Conservation (phyloP, 805 yeast genomes). For the Ogataea ganodermae region DNA sequence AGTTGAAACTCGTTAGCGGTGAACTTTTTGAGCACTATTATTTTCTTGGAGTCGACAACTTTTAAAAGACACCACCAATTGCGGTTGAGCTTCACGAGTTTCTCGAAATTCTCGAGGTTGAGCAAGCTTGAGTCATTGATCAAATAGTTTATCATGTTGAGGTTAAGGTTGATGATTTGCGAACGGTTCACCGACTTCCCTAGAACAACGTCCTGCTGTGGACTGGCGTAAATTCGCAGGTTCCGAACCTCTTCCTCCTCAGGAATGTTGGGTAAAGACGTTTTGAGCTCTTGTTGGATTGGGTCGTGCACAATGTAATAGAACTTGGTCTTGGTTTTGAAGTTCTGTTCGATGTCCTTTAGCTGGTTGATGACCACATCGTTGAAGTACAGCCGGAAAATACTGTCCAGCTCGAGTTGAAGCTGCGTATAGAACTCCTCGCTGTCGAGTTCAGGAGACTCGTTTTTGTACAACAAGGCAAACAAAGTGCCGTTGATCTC, state of each 20-base stretch:
- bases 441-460: background rate
- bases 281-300: slow-evolving; percentile 20
- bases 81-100: slow-evolving; percentile 26
- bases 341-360: slow-evolving; percentile 21
- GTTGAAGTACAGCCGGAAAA: slow-evolving; percentile 28
- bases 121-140: slow-evolving; percentile 18
- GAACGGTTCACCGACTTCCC: slow-evolving; percentile 13
- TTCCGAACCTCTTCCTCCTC: slow-evolving; percentile 24
- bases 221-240: slow-evolving; percentile 10
- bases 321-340: slow-evolving; percentile 23
- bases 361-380: slow-evolving; percentile 32
- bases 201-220: slow-evolving; percentile 2
- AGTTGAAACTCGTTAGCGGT: slow-evolving; percentile 18
- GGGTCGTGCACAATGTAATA: slow-evolving; percentile 28
- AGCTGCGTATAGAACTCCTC: slow-evolving; percentile 16
- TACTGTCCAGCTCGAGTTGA: slow-evolving; percentile 19
- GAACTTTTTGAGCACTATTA: slow-evolving; percentile 26
- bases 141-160: slow-evolving; percentile 21
- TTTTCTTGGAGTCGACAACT: slow-evolving; percentile 14
- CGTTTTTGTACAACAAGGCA: slow-evolving; percentile 20
- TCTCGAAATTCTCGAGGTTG: slow-evolving; percentile 20
- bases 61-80: slow-evolving; percentile 32
- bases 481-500: slow-evolving; percentile 35
- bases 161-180: slow-evolving; percentile 24
- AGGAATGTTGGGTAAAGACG: slow-evolving; percentile 34